Conservation (phyloP, 257 asterid species). For the Solanum bukasovii region DNA sequence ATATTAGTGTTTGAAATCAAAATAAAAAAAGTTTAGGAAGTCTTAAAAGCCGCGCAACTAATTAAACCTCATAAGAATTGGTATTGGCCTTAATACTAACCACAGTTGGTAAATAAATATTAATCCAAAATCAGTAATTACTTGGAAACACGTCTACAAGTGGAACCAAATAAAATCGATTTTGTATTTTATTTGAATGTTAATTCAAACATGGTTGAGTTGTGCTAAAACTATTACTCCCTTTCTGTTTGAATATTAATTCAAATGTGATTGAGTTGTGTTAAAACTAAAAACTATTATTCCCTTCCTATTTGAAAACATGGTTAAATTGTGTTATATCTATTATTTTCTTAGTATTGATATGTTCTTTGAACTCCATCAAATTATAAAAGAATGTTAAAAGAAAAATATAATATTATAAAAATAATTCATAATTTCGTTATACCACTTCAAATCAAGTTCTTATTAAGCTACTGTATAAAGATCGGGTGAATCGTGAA, state of each 20-base stretch:
- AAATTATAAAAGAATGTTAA: no score
- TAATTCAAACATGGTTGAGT: neutral
- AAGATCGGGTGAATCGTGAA: neutral
- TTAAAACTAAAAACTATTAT: no score
- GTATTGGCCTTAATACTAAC: neutral
- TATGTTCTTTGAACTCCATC: neutral
- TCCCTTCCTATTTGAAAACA: neutral
- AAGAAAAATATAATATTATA: no score
- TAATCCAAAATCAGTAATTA: no score
- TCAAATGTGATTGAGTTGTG: neutral
- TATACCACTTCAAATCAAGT: neutral
- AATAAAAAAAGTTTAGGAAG: no score
- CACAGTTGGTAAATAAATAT: neutral
- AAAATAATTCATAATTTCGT: no score
- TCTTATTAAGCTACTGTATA: neutral
- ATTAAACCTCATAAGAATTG: no score
- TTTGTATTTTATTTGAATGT: neutral
- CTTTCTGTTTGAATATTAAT: neutral
- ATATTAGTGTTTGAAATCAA: no score
- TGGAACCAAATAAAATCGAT: neutral
- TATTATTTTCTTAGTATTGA: no score
- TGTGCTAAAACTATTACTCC: neutral
- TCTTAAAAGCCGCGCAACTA: no score
- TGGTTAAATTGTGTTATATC: neutral
- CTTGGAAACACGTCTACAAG: neutral